These are phyloP conservation scores for Solanum gracilifrons DNA, from an alignment of 257 asterid genomes.

Conservation along the genomic window DNA sequence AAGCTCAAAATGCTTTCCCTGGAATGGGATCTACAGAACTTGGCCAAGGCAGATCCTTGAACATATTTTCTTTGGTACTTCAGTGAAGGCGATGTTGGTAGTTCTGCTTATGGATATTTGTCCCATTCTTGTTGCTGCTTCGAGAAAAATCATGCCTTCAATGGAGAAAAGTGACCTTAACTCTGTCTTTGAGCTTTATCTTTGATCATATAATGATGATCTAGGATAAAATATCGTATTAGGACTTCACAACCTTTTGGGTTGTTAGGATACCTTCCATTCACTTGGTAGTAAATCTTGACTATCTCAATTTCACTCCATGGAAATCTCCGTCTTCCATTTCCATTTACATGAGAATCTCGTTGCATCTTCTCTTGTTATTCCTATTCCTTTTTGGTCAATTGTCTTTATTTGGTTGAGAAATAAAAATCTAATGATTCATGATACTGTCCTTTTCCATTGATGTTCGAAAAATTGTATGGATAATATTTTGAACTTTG, in stretches of 20 bases:
- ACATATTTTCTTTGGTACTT: background rate
- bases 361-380: background rate
- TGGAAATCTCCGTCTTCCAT: background rate
- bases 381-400: background rate
- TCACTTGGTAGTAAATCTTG: background rate
- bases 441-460: background rate
- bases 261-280: background rate
- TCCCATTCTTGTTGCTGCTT: background rate
- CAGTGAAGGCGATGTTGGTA: background rate
- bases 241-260: background rate
- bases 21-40: background rate
- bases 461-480: background rate
- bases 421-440: background rate
- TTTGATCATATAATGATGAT: background rate
- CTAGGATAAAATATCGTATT: background rate
- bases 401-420: background rate
- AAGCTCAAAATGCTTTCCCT: background rate
- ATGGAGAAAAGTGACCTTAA: background rate
- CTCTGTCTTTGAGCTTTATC: background rate
- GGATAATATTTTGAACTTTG: background rate
- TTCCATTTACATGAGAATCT: background rate
- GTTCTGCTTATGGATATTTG: background rate
- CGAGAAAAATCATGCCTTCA: background rate
- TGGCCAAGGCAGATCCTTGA: background rate
- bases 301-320: background rate